Conservation (phyloP, 164 flowering plant species). For the Litsea cubeba region DNA sequence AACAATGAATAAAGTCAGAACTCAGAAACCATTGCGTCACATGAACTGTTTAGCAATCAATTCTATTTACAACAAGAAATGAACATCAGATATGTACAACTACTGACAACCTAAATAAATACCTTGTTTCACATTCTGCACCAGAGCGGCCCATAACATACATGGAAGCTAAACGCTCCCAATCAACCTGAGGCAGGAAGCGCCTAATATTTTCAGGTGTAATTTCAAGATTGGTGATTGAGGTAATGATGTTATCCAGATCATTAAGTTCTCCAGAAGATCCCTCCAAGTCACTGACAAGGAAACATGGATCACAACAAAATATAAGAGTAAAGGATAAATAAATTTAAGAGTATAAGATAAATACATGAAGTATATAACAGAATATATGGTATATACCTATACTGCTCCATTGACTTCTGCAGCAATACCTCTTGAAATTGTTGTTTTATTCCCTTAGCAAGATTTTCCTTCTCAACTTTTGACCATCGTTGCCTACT, state of each 20-base stretch:
- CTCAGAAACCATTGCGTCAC: background rate
- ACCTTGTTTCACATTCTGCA: constrained; percentile 92
- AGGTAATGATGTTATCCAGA: constrained; percentile 41
- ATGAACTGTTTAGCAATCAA: background rate
- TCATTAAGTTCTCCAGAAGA: constrained; percentile 32
- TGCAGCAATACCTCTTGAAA: constrained; percentile 63
- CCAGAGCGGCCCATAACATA: constrained; percentile 61
- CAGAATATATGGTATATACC: constrained; percentile 33
- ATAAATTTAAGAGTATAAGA: no score
- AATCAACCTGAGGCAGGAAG: constrained; percentile 60
- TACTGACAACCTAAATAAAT: constrained; percentile 9
- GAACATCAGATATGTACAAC: background rate
- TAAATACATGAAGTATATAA: background rate
- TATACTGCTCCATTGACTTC: constrained; percentile 34
- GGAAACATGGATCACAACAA: constrained; percentile 6
- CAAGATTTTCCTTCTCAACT: constrained; percentile 57
- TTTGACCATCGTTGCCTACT: constrained; percentile 55
- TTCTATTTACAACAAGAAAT: background rate
- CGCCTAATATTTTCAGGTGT: constrained; percentile 47
- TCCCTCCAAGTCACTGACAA: constrained; percentile 43
- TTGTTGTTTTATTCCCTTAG: constrained; percentile 77
- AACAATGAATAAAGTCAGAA: background rate
- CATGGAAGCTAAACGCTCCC: constrained; percentile 66
- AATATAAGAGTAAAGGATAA: constrained; percentile 1
- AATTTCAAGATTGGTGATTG: constrained; percentile 47